Evolutionary conservation across 345 rosid genomes (phyloP), one percentile per base, ranked within the genome.

Genomic region (Balakata baccata): DNA sequence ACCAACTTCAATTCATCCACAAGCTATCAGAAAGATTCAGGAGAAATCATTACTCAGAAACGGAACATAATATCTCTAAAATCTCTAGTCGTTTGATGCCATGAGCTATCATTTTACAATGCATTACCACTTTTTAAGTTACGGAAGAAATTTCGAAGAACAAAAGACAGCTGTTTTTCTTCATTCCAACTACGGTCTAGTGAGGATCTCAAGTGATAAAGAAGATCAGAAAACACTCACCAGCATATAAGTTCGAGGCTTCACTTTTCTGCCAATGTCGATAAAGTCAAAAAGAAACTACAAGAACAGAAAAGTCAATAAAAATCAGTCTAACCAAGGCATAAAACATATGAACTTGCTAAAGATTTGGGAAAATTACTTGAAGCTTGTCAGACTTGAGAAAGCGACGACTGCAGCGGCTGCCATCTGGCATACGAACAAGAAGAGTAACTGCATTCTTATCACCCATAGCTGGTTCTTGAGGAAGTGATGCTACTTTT

Each of bases 391-490:
- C 89, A 65, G 93, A 85, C 81, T 82, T 84, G 69, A 88, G 88
- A 86, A 94, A 92, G 75, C 93, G 87, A 41, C 93, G 92, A 47
- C 96, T 86, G 74, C 71, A 83, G 52, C 98, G 96, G 77, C 83
- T 86, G 37, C 96, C 92, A 83, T 92, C 93, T 47, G 98, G 97
- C 93, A 90, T 84, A 71, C 77, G 86, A 68, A 92, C 84, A 46
- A 90, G 83, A 65, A 94, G 87, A 81, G 80, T 83, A 73, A 92
- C 84, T 54, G 88, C 87, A 69, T 86, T 86, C 76, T 80, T 88
- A 73, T 89, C 84, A n/a, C 84, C 84, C 6, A 66, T 51, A 20
- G 86, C 81, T 79, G 97, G 97, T 79, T 94, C 97, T 29, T 50
- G 74, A 23, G 90, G 92, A 61, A 90, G 84, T 13, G 67, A 78